A percentile compares a stretch with the other conserved stretches of the same genome.
Evolutionary conservation across 78 protist genomes (phyloP).

Genomic region (slime mould (Dictyostelium discoideum)): dicty_2.7 NC_007088.5:1013001-1013500

Average conservation of each 20-base stretch:
- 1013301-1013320: constrained; percentile 75
- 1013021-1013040: not conserved
- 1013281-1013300: constrained; percentile 60
- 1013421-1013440: constrained; percentile 50
- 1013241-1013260: not conserved
- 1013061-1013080: not conserved
- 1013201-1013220: not conserved
- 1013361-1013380: not conserved
- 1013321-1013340: constrained; percentile 50
- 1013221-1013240: not conserved
- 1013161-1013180: not conserved
- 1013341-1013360: constrained; percentile 39
- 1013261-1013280: not conserved
- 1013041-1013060: not conserved
- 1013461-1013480: constrained; percentile 19
- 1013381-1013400: constrained; percentile 15
- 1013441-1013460: constrained; percentile 62
- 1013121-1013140: constrained; percentile 43
- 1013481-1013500: not conserved
- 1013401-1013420: constrained; percentile 55
- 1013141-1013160: not conserved
- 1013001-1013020: not conserved
- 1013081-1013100: not conserved
- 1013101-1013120: not conserved
- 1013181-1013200: not conserved